Base-by-base conservation (phyloP, 139 green algal species). In the Chlorella sp. region DNA sequence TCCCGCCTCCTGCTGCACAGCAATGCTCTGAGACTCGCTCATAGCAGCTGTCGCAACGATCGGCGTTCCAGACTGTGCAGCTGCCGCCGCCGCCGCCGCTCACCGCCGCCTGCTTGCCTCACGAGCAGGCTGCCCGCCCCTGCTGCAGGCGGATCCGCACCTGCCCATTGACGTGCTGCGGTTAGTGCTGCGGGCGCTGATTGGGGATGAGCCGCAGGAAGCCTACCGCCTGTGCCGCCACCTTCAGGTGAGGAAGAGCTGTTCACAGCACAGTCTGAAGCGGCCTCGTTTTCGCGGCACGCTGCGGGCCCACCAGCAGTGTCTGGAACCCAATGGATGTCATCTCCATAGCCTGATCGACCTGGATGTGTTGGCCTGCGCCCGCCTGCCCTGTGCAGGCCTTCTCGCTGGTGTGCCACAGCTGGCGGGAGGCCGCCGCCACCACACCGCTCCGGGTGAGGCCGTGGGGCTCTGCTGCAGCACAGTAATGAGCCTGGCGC, bases 101-200 rank as follows among this genome's bases (percentile, higher is more conserved):
- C 23, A 23, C 38, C 21, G 6, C 38, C 11, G 21, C 26, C 65
- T 26, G 30, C 7, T 36, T 57, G 36, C 34, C 12, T 56, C 64
- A 28, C 64, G 21, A 34, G 64, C 64, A 17, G 13, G 38, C 39
- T 39, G 2, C 39, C 21, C n/a, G 16, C n/a, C 21, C 26, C 5
- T 36, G 18, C 47, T 56, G 56, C 76, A 82, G 76, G 76, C 39
- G 26, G 63, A 13, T 9, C 20, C 17, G 5, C 38, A 34, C 15
- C 67, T 78, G 21, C 80, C 80, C 25, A 62, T 68, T 6, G 80
- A 85, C 32, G 47, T 78, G 47, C 80, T 85, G 47, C 80, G 67
- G 5, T 12, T 85, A 23, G 80, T 85, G 65, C 65, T 78, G 65
- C 65, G 36, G 2, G 30, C 15, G 65, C 39, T 85, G 65, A 51